phyloP scores from a whole-genome alignment of 1,139 yeast genomes.

The Yamadazyma atlantica region DNA sequence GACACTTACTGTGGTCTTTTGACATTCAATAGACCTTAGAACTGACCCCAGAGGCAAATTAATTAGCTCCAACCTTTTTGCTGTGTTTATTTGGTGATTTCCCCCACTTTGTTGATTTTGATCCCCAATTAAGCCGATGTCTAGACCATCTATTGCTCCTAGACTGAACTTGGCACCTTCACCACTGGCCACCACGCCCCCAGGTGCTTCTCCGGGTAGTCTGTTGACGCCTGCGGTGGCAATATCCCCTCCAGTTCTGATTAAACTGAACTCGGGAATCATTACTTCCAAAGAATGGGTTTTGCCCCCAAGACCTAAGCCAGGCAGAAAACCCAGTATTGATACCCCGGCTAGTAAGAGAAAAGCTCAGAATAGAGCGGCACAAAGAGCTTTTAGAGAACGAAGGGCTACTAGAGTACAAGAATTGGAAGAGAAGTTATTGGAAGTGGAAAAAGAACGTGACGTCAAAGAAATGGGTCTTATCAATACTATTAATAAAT shows the following conservation, averaged over 20 bases:
- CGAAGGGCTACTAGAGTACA: constrained; percentile 67
- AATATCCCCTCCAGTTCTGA: constrained; percentile 15
- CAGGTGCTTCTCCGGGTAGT: constrained; percentile 6
- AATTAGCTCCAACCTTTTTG: no score
- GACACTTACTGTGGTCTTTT: no score
- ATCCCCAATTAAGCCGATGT: constrained; percentile 4
- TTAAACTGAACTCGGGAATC: constrained; percentile 23
- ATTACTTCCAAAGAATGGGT: constrained; percentile 89
- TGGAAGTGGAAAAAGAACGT: constrained; percentile 65
- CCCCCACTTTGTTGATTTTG: background rate
- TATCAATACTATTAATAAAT: constrained; percentile 46
- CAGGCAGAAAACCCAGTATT: constrained; percentile 83
- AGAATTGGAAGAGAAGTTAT: constrained; percentile 44
- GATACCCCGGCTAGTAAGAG: constrained; percentile 74
- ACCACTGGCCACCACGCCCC: constrained; percentile 27
- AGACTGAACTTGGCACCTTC: constrained; percentile 33
- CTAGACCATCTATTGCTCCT: constrained; percentile 34
- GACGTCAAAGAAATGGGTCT: constrained; percentile 62
- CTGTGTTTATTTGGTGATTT: background rate
- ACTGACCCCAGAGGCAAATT: no score
- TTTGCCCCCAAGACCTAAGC: constrained; percentile 86
- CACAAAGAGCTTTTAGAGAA: constrained; percentile 89
- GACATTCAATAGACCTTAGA: no score
- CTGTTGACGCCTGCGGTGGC: constrained; percentile 13
- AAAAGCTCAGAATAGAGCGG: constrained; percentile 93